phyloP scores from a whole-genome alignment of 257 asterid genomes.

The Penstemon davidsonii region DNA sequence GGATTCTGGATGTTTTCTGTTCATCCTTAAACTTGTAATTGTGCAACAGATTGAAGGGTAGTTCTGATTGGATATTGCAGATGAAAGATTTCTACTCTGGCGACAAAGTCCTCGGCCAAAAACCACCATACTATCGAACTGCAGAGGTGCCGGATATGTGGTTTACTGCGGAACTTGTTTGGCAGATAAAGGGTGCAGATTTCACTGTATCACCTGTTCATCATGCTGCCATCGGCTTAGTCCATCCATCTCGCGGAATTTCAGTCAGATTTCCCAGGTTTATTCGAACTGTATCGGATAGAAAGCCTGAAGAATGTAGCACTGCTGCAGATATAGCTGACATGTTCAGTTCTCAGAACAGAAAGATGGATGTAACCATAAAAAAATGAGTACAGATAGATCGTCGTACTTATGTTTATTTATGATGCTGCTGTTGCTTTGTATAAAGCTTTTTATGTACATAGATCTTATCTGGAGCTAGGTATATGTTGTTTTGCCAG shows the following conservation, averaged over 20 bases:
- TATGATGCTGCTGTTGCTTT: neutral
- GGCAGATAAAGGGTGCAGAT: conserved; percentile 89
- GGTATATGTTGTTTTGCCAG: too few species aligned
- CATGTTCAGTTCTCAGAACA: conserved; percentile 67
- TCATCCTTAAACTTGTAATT: neutral
- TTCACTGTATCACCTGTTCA: conserved; percentile 79
- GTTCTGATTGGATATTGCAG: conserved; percentile 42
- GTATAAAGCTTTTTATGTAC: conserved; percentile 20
- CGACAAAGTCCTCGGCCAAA: conserved; percentile 58
- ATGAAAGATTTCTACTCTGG: conserved; percentile 67
- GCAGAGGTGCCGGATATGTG: conserved; percentile 77
- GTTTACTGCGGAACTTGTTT: conserved; percentile 75
- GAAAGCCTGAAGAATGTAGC: conserved; percentile 88
- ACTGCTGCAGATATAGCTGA: conserved; percentile 67
- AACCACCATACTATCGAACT: conserved; percentile 73
- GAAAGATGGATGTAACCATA: conserved; percentile 65
- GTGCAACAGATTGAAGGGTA: conserved; percentile 4
- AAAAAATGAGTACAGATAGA: conserved; percentile 12
- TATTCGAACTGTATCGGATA: conserved; percentile 49
- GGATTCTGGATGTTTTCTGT: neutral
- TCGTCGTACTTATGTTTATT: neutral
- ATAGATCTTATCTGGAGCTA: neutral
- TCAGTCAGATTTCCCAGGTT: conserved; percentile 84
- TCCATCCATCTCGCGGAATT: conserved; percentile 83
- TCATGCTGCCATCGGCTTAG: conserved; percentile 74